Conservation (phyloP, 2,329 filamentous ascomycete species). For the Paraphaeosphaeria minitans region DNA sequence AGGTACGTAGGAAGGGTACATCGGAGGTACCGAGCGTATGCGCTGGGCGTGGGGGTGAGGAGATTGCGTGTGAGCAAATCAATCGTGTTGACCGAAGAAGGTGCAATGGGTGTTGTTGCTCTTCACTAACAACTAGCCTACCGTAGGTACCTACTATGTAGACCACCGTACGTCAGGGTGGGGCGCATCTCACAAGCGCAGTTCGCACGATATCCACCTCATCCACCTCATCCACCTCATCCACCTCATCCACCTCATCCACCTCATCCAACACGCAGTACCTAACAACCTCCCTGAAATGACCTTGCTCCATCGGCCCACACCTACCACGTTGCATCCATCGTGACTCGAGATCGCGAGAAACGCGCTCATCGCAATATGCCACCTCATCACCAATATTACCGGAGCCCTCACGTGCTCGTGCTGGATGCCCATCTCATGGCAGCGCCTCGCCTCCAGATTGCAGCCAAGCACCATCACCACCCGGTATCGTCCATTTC, state of each 20-base stretch:
- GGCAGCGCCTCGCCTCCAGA: slow-evolving; percentile 1
- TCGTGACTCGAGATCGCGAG: neutral
- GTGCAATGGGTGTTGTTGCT: neutral
- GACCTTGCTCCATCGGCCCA: neutral
- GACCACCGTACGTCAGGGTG: neutral
- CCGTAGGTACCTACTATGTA: no score
- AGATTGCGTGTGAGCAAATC: neutral
- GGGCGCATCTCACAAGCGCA: neutral
- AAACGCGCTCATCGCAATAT: neutral
- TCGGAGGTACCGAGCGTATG: neutral
- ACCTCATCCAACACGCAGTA: neutral
- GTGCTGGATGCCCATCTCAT: neutral
- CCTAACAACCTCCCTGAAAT: neutral
- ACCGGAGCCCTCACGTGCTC: neutral
- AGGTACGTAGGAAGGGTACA: neutral
- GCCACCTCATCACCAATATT: neutral
- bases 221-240: no score
- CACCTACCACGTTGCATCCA: no score
- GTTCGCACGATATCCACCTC: neutral
- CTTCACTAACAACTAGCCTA: neutral
- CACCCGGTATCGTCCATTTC: slow-evolving; percentile 6
- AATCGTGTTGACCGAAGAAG: neutral
- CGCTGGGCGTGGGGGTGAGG: neutral
- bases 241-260: no score
- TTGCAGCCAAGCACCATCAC: slow-evolving; percentile 1